A percentile compares a stretch with the other conserved stretches of the same genome.
These are phyloP conservation scores for Penicillium cataractarum DNA, from an alignment of 495 filamentous ascomycete species.

Conservation along the genomic window DNA sequence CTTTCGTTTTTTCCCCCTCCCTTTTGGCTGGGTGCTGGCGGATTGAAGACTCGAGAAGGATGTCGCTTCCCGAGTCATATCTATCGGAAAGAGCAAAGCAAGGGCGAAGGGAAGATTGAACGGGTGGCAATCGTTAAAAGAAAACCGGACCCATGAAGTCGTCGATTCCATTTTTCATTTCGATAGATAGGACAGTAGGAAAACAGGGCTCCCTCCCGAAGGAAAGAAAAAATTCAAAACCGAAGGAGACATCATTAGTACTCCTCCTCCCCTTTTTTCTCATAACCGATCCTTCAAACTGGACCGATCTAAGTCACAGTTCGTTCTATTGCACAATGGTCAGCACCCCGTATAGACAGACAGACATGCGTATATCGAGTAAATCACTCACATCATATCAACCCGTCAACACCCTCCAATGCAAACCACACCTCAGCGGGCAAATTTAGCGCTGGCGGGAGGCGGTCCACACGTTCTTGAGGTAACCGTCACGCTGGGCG, in stretches of 20 bases:
- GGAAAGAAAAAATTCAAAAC: slow-evolving; percentile 29
- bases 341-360: neutral
- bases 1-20: slow-evolving; percentile 17
- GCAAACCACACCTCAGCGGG: slow-evolving; percentile 20
- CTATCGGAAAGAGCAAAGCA: slow-evolving; percentile 11
- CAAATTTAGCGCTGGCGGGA: slow-evolving; percentile 64
- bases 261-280: slow-evolving; percentile 28
- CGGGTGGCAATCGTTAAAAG: slow-evolving; percentile 1
- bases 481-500: slow-evolving; percentile 90
- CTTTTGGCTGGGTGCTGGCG: neutral
- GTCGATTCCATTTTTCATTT: slow-evolving; percentile 43
- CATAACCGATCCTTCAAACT: slow-evolving; percentile 36
- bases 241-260: slow-evolving; percentile 28
- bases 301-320: slow-evolving; percentile 35
- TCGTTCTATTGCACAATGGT: slow-evolving; percentile 21
- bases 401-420: slow-evolving; percentile 33
- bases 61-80: neutral
- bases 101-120: slow-evolving; percentile 19
- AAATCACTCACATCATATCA: slow-evolving; percentile 38
- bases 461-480: slow-evolving; percentile 95
- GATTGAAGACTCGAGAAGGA: neutral
- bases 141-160: slow-evolving; percentile 29
- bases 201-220: slow-evolving; percentile 31
- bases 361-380: neutral
- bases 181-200: slow-evolving; percentile 38